Evolutionary conservation across 352 stramenopile genomes (phyloP), one percentile per base, ranked within the genome.

Genomic region (Pythium grandisporangium): DNA sequence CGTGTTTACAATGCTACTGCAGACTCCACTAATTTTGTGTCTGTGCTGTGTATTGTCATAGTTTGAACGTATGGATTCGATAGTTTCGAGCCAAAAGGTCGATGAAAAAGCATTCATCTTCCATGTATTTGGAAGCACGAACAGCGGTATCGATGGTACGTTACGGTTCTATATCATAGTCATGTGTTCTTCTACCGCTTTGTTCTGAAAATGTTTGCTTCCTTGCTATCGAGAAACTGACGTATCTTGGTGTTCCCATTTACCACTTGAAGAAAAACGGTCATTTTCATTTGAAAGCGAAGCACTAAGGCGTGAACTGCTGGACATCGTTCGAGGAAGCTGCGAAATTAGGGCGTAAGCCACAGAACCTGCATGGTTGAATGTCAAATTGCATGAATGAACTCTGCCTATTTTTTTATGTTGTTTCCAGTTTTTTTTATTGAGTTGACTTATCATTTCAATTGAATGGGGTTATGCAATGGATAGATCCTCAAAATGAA

Each of bases 51-150:
- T n/a, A n/a, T n/a, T n/a, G n/a, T n/a, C n/a, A 17, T 38, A 91
- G 78, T 85, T 92, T 55, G 78, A 87, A 6, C 55, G 70, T 6
- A 58, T 60, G 24, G 53, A 78, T 20, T 73, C 72, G 23, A 64
- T 92, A 13, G 53, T 61, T 21, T 70, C 81, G 45, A 56, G 53
- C 23, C 71, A 83, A 49, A 84, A 69, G 37, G 68, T 62, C 11
- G 67, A 86, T 30, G 69, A 77, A 5, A 84, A 65, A 14, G 63
- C 61, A 25, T 84, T 67, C 36, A 63, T 70, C 13, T 85, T 92
- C 35, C 61, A 66, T 30, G 67, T 86, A 6, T 62, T 70, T 23
- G 78, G 75, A 8, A 64, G 77, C 21, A 74, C 72, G 3, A 48
- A 37, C 39, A 60, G 17, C 7, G 72, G 70, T 25, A 44, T 14